Percentiles rank a stretch among this genome's conserved stretches.
Conservation (phyloP, 768 basidiomycete species). For the Tephrocybe sp. region DNA sequence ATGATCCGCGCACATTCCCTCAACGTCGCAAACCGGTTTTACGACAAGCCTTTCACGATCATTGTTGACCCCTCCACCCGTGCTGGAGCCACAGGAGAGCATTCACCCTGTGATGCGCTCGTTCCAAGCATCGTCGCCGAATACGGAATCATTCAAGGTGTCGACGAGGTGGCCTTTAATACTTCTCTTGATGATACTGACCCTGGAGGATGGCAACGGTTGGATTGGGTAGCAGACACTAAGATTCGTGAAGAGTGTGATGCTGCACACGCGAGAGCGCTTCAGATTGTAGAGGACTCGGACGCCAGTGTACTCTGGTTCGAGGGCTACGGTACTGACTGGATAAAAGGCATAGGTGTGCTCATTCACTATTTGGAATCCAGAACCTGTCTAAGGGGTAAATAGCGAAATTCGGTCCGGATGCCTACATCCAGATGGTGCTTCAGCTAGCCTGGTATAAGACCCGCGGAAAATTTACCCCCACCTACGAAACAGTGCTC, state of each 20-base stretch:
- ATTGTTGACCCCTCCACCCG: slow-evolving; percentile 84
- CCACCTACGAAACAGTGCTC: slow-evolving; percentile 91
- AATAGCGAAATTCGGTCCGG: slow-evolving; percentile 54
- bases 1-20: slow-evolving; percentile 63
- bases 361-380: slow-evolving; percentile 5
- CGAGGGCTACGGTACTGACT: slow-evolving; percentile 77
- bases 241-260: slow-evolving; percentile 54
- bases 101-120: slow-evolving; percentile 87
- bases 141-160: slow-evolving; percentile 70
- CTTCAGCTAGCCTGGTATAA: slow-evolving; percentile 91
- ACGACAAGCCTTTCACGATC: slow-evolving; percentile 83
- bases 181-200: slow-evolving; percentile 9
- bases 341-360: slow-evolving; percentile 79
- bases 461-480: slow-evolving; percentile 73
- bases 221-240: slow-evolving; percentile 78
- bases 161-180: slow-evolving; percentile 52
- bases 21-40: slow-evolving; percentile 80
- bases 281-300: slow-evolving; percentile 67
- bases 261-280: slow-evolving; percentile 57
- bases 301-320: slow-evolving; percentile 87
- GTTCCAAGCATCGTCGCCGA: slow-evolving; percentile 87
- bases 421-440: slow-evolving; percentile 89
- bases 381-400: not conserved
- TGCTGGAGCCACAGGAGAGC: slow-evolving; percentile 88
- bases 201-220: slow-evolving; percentile 49